A percentile compares a stretch with the other conserved stretches of the same genome.
phyloP scores from a whole-genome alignment of 2,329 filamentous ascomycete genomes.

The Sordariomycetes sp. region DNA sequence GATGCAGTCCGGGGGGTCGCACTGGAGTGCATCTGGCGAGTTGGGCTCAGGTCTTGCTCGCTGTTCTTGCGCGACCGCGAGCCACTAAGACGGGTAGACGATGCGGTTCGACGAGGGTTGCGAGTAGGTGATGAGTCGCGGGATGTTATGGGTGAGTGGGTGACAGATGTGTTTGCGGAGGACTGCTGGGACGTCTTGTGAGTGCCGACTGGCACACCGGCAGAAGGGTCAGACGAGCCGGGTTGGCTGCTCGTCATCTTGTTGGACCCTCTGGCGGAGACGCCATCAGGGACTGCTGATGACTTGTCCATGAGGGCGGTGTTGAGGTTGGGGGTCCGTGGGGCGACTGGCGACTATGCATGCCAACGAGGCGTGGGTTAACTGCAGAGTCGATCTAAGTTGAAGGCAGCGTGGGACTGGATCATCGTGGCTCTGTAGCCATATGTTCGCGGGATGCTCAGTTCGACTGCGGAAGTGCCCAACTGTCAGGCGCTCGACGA shows the following conservation, averaged over 20 bases:
- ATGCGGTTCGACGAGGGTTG: constrained; percentile 24
- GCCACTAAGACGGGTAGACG: constrained; percentile 22
- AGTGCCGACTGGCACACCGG: constrained; percentile 10
- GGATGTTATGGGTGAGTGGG: constrained; percentile 26
- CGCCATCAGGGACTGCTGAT: constrained; percentile 16
- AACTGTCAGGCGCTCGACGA: constrained; percentile 1
- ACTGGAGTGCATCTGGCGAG: constrained; percentile 34
- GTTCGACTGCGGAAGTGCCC: constrained; percentile 7
- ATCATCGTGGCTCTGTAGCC: constrained; percentile 26
- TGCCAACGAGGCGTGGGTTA: constrained; percentile 20
- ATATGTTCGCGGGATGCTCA: constrained; percentile 14
- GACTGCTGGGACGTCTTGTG: constrained; percentile 25
- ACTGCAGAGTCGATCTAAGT: constrained; percentile 15
- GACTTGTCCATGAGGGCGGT: constrained; percentile 23
- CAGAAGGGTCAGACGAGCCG: constrained; percentile 4
- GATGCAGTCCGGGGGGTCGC: constrained; percentile 53
- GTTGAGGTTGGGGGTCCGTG: constrained; percentile 14
- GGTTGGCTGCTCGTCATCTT: constrained; percentile 9
- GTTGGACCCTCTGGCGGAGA: constrained; percentile 8
- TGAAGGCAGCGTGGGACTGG: constrained; percentile 14
- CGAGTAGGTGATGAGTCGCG: constrained; percentile 40
- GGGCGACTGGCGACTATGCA: constrained; percentile 19
- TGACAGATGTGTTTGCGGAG: constrained; percentile 24
- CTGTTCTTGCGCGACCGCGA: constrained; percentile 58
- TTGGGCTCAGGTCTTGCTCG: constrained; percentile 53